Conservation (phyloP, 495 filamentous ascomycete species). For the Penicillium angulare region DNA sequence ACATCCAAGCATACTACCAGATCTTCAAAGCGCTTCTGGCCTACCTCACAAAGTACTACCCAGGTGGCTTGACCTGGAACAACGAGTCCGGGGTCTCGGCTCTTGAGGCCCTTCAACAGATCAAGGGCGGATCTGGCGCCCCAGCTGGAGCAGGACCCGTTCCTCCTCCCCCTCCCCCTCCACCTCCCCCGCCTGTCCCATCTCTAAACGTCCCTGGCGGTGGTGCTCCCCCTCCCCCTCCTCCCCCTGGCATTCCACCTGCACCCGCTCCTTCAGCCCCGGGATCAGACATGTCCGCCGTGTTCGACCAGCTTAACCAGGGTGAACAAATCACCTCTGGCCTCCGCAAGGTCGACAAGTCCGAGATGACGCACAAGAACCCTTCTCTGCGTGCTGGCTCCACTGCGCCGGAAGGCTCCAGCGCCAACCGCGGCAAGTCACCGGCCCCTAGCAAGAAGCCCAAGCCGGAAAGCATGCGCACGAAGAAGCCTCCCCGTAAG, state of each 20-base stretch:
- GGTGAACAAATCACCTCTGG: conserved; percentile 82
- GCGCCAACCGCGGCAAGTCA: conserved; percentile 62
- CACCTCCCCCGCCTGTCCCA: conserved; percentile 58
- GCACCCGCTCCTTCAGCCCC: conserved; percentile 29
- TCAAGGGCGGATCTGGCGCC: conserved; percentile 51
- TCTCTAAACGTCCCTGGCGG: conserved; percentile 51
- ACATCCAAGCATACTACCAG: conserved; percentile 82
- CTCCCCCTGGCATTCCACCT: conserved; percentile 47
- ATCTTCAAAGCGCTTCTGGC: conserved; percentile 76
- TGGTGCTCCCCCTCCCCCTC: conserved; percentile 82
- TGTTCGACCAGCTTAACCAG: conserved; percentile 88
- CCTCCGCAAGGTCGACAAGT: conserved; percentile 88
- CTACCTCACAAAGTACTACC: conserved; percentile 79
- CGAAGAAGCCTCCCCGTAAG: conserved; percentile 88
- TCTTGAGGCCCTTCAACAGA: conserved; percentile 63
- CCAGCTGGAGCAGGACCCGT: conserved; percentile 34
- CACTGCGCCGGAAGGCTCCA: conserved; percentile 58
- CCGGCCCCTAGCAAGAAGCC: conserved; percentile 86
- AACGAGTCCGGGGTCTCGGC: conserved; percentile 70
- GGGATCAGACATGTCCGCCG: conserved; percentile 67
- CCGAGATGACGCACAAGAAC: conserved; percentile 98
- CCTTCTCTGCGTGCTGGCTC: conserved; percentile 77
- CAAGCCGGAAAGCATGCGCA: conserved; percentile 91
- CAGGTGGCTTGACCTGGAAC: conserved; percentile 85
- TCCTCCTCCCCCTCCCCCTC: conserved; percentile 58